Percentiles rank a stretch among this genome's conserved stretches.
Conservation (phyloP, 345 rosid genomes). For the Populus simonii region DNA sequence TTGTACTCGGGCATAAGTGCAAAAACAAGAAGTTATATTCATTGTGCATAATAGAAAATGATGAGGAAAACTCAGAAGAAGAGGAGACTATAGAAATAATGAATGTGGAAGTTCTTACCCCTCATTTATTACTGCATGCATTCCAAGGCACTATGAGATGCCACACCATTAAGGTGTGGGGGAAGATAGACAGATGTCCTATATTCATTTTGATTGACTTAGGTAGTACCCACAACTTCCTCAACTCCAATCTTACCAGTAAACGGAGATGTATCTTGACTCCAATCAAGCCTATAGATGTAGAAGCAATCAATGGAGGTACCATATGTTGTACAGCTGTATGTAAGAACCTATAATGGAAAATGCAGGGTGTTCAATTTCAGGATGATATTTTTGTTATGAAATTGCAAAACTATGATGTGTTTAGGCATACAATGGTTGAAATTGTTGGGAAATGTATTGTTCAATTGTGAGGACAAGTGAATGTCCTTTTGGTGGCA, state of each 20-base stretch:
- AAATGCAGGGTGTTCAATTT: no score
- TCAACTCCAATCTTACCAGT: fast-evolving
- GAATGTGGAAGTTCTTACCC: not conserved
- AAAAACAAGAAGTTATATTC: fast-evolving
- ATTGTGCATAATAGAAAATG: not conserved
- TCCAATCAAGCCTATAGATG: not conserved
- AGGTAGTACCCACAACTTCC: not conserved
- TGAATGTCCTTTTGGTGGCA: no score
- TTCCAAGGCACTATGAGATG: fast-evolving
- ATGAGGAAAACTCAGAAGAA: not conserved
- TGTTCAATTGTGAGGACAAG: no score
- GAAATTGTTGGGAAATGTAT: no score
- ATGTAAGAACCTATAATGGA: no score
- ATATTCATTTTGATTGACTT: no score
- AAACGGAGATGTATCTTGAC: not conserved
- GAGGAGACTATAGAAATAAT: fast-evolving
- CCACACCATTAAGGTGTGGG: not conserved
- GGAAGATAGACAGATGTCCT: no score
- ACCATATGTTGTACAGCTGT: no score
- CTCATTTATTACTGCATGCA: not conserved
- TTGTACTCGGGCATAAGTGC: not conserved
- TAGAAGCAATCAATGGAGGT: not conserved
- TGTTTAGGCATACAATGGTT: no score
- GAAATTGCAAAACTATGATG: no score
- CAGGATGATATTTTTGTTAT: no score